A percentile compares a stretch with the other conserved stretches of the same genome.
Conservation (phyloP, 2,329 filamentous ascomycete genomes). For the Coniochaeta pulveracea region DNA sequence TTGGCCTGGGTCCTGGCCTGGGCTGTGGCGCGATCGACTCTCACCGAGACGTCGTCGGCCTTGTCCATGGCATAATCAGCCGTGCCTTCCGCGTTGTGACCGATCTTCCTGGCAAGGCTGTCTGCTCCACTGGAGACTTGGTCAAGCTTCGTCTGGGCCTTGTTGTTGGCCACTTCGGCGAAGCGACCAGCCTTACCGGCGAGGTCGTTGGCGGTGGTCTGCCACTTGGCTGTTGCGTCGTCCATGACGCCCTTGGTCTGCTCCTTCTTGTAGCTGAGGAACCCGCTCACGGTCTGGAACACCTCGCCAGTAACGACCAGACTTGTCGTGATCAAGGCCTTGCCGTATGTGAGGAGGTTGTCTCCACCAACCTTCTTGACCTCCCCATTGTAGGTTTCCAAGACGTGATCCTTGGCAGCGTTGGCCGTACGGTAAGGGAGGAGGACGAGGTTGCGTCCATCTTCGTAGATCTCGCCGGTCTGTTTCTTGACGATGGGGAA, state of each 20-base stretch:
- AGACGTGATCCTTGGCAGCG: slow-evolving; percentile 51
- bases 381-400: slow-evolving; percentile 44
- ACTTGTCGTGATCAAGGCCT: slow-evolving; percentile 57
- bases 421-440: slow-evolving; percentile 51
- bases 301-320: slow-evolving; percentile 57
- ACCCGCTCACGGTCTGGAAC: slow-evolving; percentile 46
- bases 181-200: no score
- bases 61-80: no score
- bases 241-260: slow-evolving; percentile 43
- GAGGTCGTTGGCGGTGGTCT: background rate
- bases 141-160: no score
- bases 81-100: no score
- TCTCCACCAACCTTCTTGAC: slow-evolving; percentile 53
- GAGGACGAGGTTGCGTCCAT: slow-evolving; percentile 49
- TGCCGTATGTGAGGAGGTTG: slow-evolving; percentile 54
- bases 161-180: no score
- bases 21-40: no score
- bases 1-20: no score
- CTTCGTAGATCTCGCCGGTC: slow-evolving; percentile 56
- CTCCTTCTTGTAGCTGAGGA: slow-evolving; percentile 50
- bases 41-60: no score
- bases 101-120: no score
- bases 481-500: slow-evolving; percentile 69
- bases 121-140: no score
- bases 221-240: no score